Conservation (phyloP, 345 rosid species). For the Camelina hispida region DNA sequence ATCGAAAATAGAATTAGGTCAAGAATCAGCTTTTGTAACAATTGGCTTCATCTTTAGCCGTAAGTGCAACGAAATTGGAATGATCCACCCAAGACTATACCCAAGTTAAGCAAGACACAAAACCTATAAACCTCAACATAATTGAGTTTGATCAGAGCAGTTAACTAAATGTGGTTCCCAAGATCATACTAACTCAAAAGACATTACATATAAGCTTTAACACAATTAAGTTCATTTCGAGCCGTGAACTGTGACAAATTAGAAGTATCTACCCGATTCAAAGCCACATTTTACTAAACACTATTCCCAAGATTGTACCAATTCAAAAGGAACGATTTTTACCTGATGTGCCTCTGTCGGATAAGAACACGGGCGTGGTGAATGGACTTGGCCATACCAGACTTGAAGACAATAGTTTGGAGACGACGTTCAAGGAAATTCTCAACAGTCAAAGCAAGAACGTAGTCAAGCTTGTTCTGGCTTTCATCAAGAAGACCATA, state of each 20-base stretch:
- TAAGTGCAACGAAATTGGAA: not conserved
- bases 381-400: constrained; percentile 72
- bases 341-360: constrained; percentile 69
- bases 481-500: constrained; percentile 60
- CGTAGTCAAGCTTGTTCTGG: constrained; percentile 71
- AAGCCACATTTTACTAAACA: not conserved
- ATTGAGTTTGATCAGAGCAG: not conserved
- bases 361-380: constrained; percentile 70
- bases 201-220: not conserved
- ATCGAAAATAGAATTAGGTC: not conserved
- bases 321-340: not conserved
- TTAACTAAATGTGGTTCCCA: not conserved
- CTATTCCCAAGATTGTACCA: not conserved
- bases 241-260: not conserved
- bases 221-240: not conserved
- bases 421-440: constrained; percentile 55
- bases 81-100: not conserved
- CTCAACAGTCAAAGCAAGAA: constrained; percentile 62
- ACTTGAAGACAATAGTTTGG: constrained; percentile 51
- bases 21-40: not conserved
- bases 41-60: not conserved
- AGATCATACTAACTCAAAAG: not conserved
- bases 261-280: not conserved
- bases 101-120: not conserved
- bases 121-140: not conserved